Conservation (phyloP, 164 flowering plant species). For the Akebia trifoliata region DNA sequence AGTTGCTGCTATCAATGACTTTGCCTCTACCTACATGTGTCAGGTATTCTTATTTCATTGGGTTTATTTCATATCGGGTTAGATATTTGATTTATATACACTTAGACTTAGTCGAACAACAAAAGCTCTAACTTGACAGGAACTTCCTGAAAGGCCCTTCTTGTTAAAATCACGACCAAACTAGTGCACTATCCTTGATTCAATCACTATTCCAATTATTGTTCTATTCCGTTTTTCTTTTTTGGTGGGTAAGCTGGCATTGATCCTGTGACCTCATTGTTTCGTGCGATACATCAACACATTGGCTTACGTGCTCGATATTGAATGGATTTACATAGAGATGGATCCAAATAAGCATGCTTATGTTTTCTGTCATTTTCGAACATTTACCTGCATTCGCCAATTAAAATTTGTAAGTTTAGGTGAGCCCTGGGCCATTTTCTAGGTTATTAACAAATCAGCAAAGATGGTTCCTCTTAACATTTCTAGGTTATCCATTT, state of each 20-base stretch:
- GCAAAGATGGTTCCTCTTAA: background rate
- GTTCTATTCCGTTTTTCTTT: background rate
- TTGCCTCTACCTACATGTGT: constrained; percentile 91
- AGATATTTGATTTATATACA: background rate
- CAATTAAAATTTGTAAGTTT: background rate
- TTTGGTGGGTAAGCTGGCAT: background rate
- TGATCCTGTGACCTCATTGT: background rate
- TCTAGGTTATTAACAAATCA: background rate
- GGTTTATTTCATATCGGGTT: background rate
- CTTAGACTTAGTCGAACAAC: background rate
- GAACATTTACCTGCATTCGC: background rate
- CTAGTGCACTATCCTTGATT: no score
- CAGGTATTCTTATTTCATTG: constrained; percentile 48
- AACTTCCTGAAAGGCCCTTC: background rate
- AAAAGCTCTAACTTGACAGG: background rate
- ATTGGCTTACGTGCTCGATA: background rate
- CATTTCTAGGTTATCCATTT: background rate
- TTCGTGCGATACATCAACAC: background rate
- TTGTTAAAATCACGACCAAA: no score
- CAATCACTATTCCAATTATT: no score
- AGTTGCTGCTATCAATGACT: constrained; percentile 90
- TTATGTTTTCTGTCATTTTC: background rate
- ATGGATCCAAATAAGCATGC: background rate
- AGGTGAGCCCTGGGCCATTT: background rate
- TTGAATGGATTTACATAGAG: background rate